phyloP scores from a whole-genome alignment of 2,329 filamentous ascomycete species.

The Chrysoporthe austroafricana region DNA sequence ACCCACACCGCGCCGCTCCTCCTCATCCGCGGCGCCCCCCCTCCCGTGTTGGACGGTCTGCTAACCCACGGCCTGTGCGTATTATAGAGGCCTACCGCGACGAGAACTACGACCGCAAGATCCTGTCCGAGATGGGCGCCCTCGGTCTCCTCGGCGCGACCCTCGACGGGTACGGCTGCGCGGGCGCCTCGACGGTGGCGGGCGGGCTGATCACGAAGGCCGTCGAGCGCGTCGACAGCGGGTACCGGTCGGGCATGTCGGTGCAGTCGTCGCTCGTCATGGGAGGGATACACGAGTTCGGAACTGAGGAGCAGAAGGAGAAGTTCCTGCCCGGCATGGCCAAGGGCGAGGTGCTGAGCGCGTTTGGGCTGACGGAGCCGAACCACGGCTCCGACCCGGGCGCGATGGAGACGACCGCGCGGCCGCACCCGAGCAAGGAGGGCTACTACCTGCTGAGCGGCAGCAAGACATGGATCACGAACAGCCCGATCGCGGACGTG shows the following conservation, averaged over 20 bases:
- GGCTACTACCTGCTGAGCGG: constrained; percentile 76
- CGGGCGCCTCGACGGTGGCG: constrained; percentile 79
- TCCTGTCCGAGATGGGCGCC: constrained; percentile 85
- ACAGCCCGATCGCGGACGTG: constrained; percentile 82
- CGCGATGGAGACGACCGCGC: constrained; percentile 80
- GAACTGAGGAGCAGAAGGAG: constrained; percentile 78
- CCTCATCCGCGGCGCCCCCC: background rate
- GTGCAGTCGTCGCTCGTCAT: constrained; percentile 85
- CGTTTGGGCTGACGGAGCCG: constrained; percentile 84
- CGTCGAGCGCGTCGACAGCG: constrained; percentile 84
- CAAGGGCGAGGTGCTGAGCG: constrained; percentile 75
- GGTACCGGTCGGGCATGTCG: constrained; percentile 85
- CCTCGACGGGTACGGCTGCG: constrained; percentile 82
- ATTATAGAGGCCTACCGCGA: constrained; percentile 61
- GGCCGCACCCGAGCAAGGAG: constrained; percentile 75
- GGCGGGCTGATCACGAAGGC: constrained; percentile 83
- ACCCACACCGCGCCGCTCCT: background rate
- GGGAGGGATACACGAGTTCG: constrained; percentile 85
- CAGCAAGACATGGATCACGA: constrained; percentile 90
- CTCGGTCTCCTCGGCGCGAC: constrained; percentile 80
- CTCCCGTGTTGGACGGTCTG: background rate
- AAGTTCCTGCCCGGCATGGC: constrained; percentile 77
- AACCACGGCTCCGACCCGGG: constrained; percentile 89
- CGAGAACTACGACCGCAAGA: constrained; percentile 79
- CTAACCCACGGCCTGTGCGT: background rate